A percentile compares a stretch with the other conserved stretches of the same genome.
Conservation (phyloP, 805 yeast species). For the Komagataella mondaviorum region DNA sequence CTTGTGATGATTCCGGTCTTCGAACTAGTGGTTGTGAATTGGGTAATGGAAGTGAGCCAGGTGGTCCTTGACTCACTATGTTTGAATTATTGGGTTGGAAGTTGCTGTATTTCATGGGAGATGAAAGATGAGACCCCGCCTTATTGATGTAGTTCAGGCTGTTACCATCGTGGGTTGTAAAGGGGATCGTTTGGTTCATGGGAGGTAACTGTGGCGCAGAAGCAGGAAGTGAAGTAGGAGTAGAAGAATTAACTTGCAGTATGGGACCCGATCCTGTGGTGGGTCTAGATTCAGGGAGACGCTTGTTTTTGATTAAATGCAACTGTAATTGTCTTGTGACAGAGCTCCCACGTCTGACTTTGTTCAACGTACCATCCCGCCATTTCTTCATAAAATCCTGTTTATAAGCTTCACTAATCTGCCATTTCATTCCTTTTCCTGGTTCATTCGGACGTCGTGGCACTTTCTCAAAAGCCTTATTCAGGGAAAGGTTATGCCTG, state of each 20-base stretch:
- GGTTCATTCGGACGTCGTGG: conserved; percentile 94
- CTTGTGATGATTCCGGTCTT: not conserved
- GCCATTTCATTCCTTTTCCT: conserved; percentile 99
- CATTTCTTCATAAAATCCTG: conserved; percentile 76
- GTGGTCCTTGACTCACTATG: not conserved
- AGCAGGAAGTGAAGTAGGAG: not conserved
- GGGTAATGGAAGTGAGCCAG: not conserved
- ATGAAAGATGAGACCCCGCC: not conserved
- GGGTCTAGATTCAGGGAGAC: conserved; percentile 30
- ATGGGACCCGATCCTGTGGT: not conserved
- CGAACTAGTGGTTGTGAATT: not conserved
- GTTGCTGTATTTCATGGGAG: not conserved
- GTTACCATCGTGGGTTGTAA: not conserved
- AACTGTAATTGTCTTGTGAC: conserved; percentile 71
- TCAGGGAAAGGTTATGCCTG: conserved; percentile 85
- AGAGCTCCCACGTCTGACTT: conserved; percentile 66
- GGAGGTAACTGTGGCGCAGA: not conserved
- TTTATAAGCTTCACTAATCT: conserved; percentile 72
- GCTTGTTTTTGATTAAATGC: conserved; percentile 49
- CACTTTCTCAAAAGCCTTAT: conserved; percentile 95
- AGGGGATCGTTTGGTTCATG: not conserved
- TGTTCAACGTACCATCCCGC: conserved; percentile 60
- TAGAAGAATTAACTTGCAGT: not conserved
- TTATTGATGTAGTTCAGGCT: not conserved
- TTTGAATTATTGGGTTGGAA: not conserved